Evolutionary conservation across 192 early-diverging fungal genomes (phyloP), one percentile per base, ranked within the genome.

Genomic region (Chytriomyces sp.): DNA sequence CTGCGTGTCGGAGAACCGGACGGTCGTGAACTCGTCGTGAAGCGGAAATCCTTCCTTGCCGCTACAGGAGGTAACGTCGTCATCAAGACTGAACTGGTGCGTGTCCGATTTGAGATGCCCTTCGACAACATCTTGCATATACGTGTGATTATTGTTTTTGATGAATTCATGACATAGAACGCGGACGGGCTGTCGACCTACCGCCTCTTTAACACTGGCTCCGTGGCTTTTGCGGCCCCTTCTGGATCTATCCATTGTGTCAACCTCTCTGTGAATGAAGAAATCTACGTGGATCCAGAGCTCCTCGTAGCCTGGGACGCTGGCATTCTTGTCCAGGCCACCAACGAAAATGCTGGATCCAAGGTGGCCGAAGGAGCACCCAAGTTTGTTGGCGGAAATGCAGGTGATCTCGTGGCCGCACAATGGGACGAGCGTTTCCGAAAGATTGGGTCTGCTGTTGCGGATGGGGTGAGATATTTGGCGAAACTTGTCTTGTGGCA

Each of bases 261-360:
- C 52, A 83, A 86, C 10, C 76, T 93, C 55, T 69, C 81, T 5
- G 81, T 87, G 8, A 85, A 81, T n/a, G 91, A 93, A 64, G 87
- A 89, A 71, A 91, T 90, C 58, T 72, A 88, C 19, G 91, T 90
- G 19, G 90, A 91, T 72, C 89, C 91, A 26, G 79, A 87, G 75
- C 41, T 66, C 7, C 53, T 74, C n/a, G 63, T 66, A 12, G 73
- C 73, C 26, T 74, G 73, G 73, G 73, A 74, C 41, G 73, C 73
- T 17, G 36, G 34, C 25, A 33, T 73, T n/a, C 39, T 10, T 1
- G 28, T 71, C 37, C 26, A 60, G 31, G 25, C 32, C 12, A 41
- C 69, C 22, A 41, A 59, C 53, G 49, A 54, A 31, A 5, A 54
- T 69, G 53, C 66, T 32, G 28, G n/a, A 6, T 10, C 4, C 8